Evolutionary conservation across 805 yeast genomes (phyloP).

Genomic region (Metschnikowia gruessii): DNA sequence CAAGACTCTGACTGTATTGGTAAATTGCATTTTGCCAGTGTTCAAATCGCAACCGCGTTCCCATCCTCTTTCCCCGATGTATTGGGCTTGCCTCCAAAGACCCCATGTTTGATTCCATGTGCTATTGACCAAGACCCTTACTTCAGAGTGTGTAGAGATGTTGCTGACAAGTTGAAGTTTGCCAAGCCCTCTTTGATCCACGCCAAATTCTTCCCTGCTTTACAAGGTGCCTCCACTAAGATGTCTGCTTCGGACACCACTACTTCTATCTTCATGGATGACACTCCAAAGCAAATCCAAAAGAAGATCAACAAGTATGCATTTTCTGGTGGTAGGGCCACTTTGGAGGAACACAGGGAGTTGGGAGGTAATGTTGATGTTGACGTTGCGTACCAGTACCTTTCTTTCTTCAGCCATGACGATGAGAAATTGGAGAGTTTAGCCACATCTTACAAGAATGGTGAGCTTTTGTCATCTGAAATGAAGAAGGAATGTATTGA

Average conservation of each 20-base stretch:
- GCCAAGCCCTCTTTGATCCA: slow-evolving; percentile 90
- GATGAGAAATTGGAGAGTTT: slow-evolving; percentile 69
- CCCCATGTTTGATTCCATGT: slow-evolving; percentile 97
- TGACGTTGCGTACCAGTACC: slow-evolving; percentile 92
- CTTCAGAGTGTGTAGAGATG: slow-evolving; percentile 96
- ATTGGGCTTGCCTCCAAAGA: slow-evolving; percentile 78
- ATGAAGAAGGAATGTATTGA: slow-evolving; percentile 85
- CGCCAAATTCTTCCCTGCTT: slow-evolving; percentile 95
- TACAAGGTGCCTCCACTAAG: slow-evolving; percentile 94
- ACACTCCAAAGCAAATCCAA: slow-evolving; percentile 85
- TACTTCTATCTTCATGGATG: slow-evolving; percentile 92
- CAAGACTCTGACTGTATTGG: slow-evolving; percentile 94
- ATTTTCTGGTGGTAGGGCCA: slow-evolving; percentile 87
- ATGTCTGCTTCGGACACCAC: slow-evolving; percentile 95
- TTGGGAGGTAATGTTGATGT: slow-evolving; percentile 93
- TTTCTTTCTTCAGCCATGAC: slow-evolving; percentile 85
- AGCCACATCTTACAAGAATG: slow-evolving; percentile 65
- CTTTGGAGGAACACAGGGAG: slow-evolving; percentile 86
- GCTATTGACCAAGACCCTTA: slow-evolving; percentile 99
- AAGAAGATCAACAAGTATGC: slow-evolving; percentile 96
- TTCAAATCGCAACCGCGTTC: slow-evolving; percentile 94
- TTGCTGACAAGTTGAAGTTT: slow-evolving; percentile 87
- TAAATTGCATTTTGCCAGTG: slow-evolving; percentile 88
- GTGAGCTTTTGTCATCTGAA: slow-evolving; percentile 88
- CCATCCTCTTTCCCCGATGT: slow-evolving; percentile 95